Evolutionary conservation across 116 monocot genomes (phyloP).

Genomic region (Posidonia oceanica): DNA sequence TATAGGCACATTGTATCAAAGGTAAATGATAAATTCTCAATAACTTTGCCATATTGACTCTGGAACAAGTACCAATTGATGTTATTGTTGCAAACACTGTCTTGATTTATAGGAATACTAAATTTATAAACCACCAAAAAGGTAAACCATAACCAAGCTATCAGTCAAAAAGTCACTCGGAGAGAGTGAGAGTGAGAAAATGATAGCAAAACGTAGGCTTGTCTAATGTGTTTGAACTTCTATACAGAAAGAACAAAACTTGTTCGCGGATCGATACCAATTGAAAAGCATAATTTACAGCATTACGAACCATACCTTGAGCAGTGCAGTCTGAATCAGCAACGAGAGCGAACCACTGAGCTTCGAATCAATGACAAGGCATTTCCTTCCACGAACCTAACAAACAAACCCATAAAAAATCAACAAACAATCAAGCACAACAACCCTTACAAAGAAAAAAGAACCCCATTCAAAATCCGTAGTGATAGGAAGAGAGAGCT

Average conservation of each 20-base stretch:
- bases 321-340: conserved; percentile 72
- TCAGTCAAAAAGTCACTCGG: too few relatives aligned
- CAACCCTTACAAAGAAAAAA: background rate
- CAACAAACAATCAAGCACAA: background rate
- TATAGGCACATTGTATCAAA: too few relatives aligned
- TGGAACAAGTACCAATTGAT: too few relatives aligned
- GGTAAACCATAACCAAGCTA: too few relatives aligned
- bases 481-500: background rate
- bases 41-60: too few relatives aligned
- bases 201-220: background rate
- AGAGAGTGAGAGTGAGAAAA: background rate
- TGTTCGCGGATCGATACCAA: background rate
- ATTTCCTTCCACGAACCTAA: conserved; percentile 85
- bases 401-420: background rate
- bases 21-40: too few relatives aligned
- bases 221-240: background rate
- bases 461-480: background rate
- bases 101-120: too few relatives aligned
- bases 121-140: too few relatives aligned
- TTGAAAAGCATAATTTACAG: background rate
- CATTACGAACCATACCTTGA: conserved; percentile 36
- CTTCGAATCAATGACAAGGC: conserved; percentile 83
- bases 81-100: too few relatives aligned
- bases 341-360: conserved; percentile 77
- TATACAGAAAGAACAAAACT: background rate